Percentiles rank a stretch among this genome's conserved stretches.
phyloP scores from a whole-genome alignment of 1,284 basidiomycete genomes.

The Rhodotorula sp. region DNA sequence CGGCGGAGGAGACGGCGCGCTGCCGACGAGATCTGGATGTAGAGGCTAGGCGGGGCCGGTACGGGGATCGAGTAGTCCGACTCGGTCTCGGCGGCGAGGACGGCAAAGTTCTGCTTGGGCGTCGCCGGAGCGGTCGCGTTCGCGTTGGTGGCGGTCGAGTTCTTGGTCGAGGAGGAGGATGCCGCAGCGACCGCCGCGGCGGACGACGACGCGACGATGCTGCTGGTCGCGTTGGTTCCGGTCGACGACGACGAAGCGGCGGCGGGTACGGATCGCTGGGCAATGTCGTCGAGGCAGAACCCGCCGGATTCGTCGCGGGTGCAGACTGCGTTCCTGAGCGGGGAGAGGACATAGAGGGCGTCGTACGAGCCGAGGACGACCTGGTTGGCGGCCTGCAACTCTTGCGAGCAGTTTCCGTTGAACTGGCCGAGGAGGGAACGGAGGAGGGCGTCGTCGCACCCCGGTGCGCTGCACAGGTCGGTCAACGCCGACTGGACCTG shows the following conservation, averaged over 20 bases:
- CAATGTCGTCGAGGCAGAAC: constrained; percentile 49
- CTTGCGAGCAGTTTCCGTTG: constrained; percentile 64
- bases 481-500: constrained; percentile 58
- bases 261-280: constrained; percentile 21
- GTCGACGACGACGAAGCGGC: neutral
- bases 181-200: neutral
- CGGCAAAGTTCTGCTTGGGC: constrained; percentile 10
- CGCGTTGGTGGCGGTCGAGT: neutral
- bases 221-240: constrained; percentile 7
- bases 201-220: constrained; percentile 9
- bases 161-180: neutral
- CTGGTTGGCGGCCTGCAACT: constrained; percentile 59
- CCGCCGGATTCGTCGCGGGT: constrained; percentile 64
- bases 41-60: constrained; percentile 21
- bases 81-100: constrained; percentile 3
- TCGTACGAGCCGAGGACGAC: constrained; percentile 63
- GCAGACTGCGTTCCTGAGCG: constrained; percentile 68
- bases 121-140: constrained; percentile 2
- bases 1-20: constrained; percentile 10
- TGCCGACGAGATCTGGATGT: constrained; percentile 20
- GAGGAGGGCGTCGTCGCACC: constrained; percentile 63
- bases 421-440: constrained; percentile 65
- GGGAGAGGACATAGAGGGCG: constrained; percentile 66
- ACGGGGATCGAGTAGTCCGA: constrained; percentile 11
- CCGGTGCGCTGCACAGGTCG: constrained; percentile 58